Conservation (phyloP, 164 flowering plant genomes). For the grape (Vitis vinifera) region ASM3070453v1 NC_081821.1:1517501-1518000, state of each 20-base stretch:
- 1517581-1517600: conserved; percentile 61
- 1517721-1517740: conserved; percentile 62
- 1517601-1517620: conserved; percentile 58
- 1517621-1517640: conserved; percentile 63
- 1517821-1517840: conserved; percentile 31
- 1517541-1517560: conserved; percentile 15
- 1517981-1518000: conserved; percentile 86
- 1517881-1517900: conserved; percentile 47
- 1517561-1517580: conserved; percentile 66
- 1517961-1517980: conserved; percentile 86
- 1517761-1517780: conserved; percentile 63
- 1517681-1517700: conserved; percentile 62
- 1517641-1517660: conserved; percentile 30
- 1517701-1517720: conserved; percentile 59
- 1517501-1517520: conserved; percentile 50
- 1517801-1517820: conserved; percentile 47
- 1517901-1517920: conserved; percentile 49
- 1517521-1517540: conserved; percentile 52
- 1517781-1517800: conserved; percentile 36
- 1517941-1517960: conserved; percentile 86
- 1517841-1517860: background rate
- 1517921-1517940: conserved; percentile 79
- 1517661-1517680: conserved; percentile 48
- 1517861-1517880: conserved; percentile 34
- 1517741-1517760: conserved; percentile 45